These are phyloP conservation scores for Calocybe indica DNA, from an alignment of 768 basidiomycete genomes.

Conservation along the genomic window DNA sequence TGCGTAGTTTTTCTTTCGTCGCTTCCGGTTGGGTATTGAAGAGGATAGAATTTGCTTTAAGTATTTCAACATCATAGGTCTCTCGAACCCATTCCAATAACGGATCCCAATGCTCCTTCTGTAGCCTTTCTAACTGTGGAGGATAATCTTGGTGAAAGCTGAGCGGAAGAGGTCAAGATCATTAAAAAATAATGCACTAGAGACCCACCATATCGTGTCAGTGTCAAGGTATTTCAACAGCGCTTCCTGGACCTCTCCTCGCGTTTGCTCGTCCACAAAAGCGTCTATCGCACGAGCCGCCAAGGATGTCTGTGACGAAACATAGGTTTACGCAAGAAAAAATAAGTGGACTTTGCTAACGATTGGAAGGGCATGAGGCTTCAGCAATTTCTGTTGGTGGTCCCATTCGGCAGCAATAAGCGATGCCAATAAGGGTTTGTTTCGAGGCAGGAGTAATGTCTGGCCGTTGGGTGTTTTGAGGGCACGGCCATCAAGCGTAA, in stretches of 20 bases:
- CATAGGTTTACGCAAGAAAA: conserved; percentile 2
- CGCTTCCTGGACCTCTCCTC: conserved; percentile 57
- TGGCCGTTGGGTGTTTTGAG: conserved; percentile 90
- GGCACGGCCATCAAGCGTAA: conserved; percentile 78
- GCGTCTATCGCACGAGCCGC: conserved; percentile 87
- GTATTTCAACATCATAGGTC: conserved; percentile 62
- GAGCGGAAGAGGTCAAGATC: neutral
- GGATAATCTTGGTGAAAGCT: conserved; percentile 86
- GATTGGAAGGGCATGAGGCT: conserved; percentile 88
- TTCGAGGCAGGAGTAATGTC: conserved; percentile 60
- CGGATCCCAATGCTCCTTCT: conserved; percentile 84
- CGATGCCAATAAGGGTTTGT: conserved; percentile 69
- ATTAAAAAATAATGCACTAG: neutral
- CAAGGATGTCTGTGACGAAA: conserved; percentile 68
- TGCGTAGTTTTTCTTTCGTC: conserved; percentile 54
- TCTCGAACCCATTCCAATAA: conserved; percentile 72
- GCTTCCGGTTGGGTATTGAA: conserved; percentile 63
- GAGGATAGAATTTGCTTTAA: conserved; percentile 66
- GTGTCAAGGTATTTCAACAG: conserved; percentile 88
- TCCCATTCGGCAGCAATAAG: conserved; percentile 97
- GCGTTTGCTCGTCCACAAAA: conserved; percentile 48
- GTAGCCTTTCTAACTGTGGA: conserved; percentile 66
- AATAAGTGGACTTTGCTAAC: conserved; percentile 34
- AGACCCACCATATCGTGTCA: conserved; percentile 78
- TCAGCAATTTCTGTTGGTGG: conserved; percentile 77